Percentiles rank a stretch among this genome's conserved stretches.
Evolutionary conservation across 371 early-diverging fungal genomes (phyloP).

Genomic region (Mucor indicus): DNA sequence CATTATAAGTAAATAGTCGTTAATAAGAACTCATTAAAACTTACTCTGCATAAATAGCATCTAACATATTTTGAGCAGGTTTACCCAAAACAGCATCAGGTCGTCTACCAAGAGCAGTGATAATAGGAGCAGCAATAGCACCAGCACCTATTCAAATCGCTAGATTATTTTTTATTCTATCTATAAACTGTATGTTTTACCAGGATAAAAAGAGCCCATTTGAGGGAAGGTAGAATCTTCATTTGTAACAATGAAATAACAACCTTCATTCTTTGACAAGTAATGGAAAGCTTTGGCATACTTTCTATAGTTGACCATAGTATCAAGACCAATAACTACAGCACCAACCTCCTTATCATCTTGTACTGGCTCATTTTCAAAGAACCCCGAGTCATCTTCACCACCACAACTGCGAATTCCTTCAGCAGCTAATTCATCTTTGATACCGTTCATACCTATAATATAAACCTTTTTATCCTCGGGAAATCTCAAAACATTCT

Average conservation of each 20-base stretch:
- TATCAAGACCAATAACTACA: constrained; percentile 87
- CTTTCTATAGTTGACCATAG: constrained; percentile 86
- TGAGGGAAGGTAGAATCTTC: constrained; percentile 89
- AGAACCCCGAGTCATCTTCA: constrained; percentile 37
- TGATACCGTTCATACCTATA: constrained; percentile 88
- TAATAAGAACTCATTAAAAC: constrained; percentile 8
- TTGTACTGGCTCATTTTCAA: constrained; percentile 33
- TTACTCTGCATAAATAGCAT: constrained; percentile 77
- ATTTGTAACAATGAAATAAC: constrained; percentile 92
- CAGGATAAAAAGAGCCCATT: constrained; percentile 72
- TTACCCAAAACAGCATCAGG: constrained; percentile 90
- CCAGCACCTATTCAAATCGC: constrained; percentile 89
- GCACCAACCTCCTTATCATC: constrained; percentile 71
- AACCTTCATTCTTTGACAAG: constrained; percentile 64
- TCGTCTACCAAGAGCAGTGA: constrained; percentile 64
- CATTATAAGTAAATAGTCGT: too few relatives aligned
- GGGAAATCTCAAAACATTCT: constrained; percentile 75
- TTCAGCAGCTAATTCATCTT: constrained; percentile 76
- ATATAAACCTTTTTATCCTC: constrained; percentile 86
- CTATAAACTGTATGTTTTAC: constrained; percentile 26
- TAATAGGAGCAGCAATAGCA: constrained; percentile 73
- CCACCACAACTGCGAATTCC: constrained; percentile 66
- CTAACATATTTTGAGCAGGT: constrained; percentile 89
- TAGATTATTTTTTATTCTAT: neutral
- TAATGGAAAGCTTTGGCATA: constrained; percentile 88